A percentile compares a stretch with the other conserved stretches of the same genome.
These are phyloP conservation scores for Diplogelasinospora grovesii DNA, from an alignment of 495 filamentous ascomycete species.

Conservation along the genomic window DNA sequence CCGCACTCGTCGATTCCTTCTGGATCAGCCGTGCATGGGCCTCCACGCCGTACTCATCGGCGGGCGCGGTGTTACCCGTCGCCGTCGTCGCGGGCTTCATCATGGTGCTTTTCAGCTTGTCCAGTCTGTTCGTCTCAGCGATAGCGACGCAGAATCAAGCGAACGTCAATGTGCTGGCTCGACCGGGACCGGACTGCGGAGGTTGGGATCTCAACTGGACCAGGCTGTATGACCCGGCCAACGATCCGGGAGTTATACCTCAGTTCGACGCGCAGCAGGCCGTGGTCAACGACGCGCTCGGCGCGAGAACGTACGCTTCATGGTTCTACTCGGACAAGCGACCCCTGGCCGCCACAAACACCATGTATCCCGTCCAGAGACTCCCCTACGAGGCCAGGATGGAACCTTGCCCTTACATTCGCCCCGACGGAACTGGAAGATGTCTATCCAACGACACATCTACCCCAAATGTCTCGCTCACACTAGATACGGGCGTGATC, in stretches of 20 bases:
- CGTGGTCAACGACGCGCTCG: conserved; percentile 1
- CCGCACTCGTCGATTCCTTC: conserved; percentile 4
- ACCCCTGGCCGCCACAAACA: conserved; percentile 7
- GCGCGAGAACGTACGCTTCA: conserved; percentile 2
- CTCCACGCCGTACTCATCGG: background rate
- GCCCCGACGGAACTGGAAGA: background rate
- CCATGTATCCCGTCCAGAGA: conserved; percentile 4
- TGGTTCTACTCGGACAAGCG: conserved; percentile 9
- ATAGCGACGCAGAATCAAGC: conserved; percentile 6
- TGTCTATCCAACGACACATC: conserved; percentile 8
- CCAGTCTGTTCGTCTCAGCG: conserved; percentile 6
- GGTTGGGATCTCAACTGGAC: conserved; percentile 10
- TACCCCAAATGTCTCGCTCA: background rate
- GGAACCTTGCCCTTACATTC: conserved; percentile 3
- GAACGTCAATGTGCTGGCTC: conserved; percentile 4
- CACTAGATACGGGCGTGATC: conserved; percentile 3
- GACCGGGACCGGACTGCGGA: background rate
- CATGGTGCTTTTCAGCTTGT: conserved; percentile 1
- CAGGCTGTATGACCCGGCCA: background rate
- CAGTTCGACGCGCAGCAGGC: conserved; percentile 1
- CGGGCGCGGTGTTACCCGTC: background rate
- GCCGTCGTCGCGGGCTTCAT: background rate
- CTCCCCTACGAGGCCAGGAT: background rate
- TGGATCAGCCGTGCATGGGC: conserved; percentile 1
- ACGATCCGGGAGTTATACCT: background rate